Base-by-base conservation (phyloP, 1,284 basidiomycete genomes). In the Heterobasidion occidentale region DNA sequence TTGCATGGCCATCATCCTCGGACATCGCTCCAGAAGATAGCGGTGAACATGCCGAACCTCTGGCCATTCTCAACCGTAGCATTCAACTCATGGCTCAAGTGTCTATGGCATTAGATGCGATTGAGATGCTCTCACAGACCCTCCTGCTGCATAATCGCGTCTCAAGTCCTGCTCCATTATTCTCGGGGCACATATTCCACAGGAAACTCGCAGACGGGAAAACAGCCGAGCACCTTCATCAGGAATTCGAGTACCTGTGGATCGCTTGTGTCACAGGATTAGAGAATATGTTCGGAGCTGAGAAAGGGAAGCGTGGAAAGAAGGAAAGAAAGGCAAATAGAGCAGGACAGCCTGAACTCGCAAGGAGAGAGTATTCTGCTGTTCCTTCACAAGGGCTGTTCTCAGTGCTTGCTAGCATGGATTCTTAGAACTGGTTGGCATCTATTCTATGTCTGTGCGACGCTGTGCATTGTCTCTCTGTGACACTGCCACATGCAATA, bases 81-180 rank as follows among this genome's bases (percentile, higher is more conserved):
- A 74, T 90, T 27, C 87, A 92, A 61, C 75, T 93, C 17, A 76
- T 80, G 46, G 86, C 90, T 0, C 90, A 92, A 63, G 63, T 84
- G 7, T 69, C 82, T 2, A 75, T 78, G 54, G 79, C 84, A 1
- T 65, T 88, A 17, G 83, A 87, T 56, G 74, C 75, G 34, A 71
- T 86, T 42, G 77, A 81, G 34, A 75, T 83, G 19, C 70, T 90
- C 19, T 71, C 79, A 0, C 81, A 90, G 61, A 74, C 79, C 7
- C 70, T 91, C 33, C 72, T 89, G 4, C 69, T 88, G 45, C 64
- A 74, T 15, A 68, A 78, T 14, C 67, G 68, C 1, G 68, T 84
- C 6, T 76, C 78, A 3, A 71, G 71, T 45, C 71, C 76, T 45
- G 74, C 73, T 27, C 71, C 75, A 47, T 61, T 65, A 2, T 79